Conservation (phyloP, 2,329 filamentous ascomycete genomes). For the Esteya vermicola region DNA sequence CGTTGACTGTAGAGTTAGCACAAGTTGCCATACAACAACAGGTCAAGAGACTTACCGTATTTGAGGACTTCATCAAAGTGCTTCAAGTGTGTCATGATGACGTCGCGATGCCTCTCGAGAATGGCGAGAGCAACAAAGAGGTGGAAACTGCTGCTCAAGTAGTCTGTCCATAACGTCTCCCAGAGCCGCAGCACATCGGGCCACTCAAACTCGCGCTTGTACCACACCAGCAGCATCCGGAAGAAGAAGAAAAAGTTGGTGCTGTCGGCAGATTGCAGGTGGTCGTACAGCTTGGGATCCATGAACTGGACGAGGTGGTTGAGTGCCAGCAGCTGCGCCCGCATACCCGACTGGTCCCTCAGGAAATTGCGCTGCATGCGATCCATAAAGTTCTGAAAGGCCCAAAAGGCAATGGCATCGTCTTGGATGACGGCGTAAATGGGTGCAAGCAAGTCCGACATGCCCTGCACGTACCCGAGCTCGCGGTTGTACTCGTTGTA, state of each 20-base stretch:
- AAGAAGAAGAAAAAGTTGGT: conserved; percentile 99
- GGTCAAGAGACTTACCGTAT: conserved; percentile 55
- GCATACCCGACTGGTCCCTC: conserved; percentile 92
- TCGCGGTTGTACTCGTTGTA: conserved; percentile 98
- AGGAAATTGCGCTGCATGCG: conserved; percentile 97
- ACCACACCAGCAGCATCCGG: conserved; percentile 97
- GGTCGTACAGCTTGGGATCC: conserved; percentile 85
- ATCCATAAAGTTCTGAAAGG: conserved; percentile 89
- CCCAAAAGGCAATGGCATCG: conserved; percentile 94
- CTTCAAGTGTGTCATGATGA: conserved; percentile 87
- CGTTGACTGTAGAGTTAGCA: conserved; percentile 56
- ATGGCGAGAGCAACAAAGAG: conserved; percentile 90
- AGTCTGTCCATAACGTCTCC: conserved; percentile 94
- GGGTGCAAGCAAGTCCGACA: conserved; percentile 91
- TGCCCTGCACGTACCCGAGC: conserved; percentile 93
- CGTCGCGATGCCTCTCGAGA: conserved; percentile 85
- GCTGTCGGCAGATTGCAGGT: conserved; percentile 78
- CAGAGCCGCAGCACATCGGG: conserved; percentile 73
- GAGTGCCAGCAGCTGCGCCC: conserved; percentile 74
- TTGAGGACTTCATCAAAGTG: conserved; percentile 97
- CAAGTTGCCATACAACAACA: conserved; percentile 14
- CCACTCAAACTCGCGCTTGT: conserved; percentile 94
- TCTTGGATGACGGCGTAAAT: conserved; percentile 97
- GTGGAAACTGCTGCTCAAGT: conserved; percentile 77
- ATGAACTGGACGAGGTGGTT: conserved; percentile 94